A percentile compares a stretch with the other conserved stretches of the same genome.
Evolutionary conservation across 495 filamentous ascomycete genomes (phyloP).

Genomic region (Aspergillus sclerotiicarbonarius): DNA sequence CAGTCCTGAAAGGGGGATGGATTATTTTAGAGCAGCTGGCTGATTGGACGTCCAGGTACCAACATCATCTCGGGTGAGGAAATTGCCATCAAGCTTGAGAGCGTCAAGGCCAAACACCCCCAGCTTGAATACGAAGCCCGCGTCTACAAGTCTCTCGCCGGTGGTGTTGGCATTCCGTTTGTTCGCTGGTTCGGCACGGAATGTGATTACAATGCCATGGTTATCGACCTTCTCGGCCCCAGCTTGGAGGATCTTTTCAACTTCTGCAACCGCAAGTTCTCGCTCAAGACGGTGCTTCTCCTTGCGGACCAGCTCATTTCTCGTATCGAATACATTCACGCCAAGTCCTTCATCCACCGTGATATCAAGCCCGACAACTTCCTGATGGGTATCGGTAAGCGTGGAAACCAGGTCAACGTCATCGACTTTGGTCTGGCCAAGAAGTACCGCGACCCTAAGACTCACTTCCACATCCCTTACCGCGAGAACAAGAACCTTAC

Average conservation of each 20-base stretch:
- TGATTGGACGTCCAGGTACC: conserved; percentile 57
- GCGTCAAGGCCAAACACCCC: conserved; percentile 99
- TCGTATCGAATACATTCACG: conserved; percentile 99
- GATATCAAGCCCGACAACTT: conserved; percentile 99
- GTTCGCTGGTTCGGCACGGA: conserved; percentile 99
- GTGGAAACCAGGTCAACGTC: conserved; percentile 99
- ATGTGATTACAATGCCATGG: conserved; percentile 99
- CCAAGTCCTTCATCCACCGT: conserved; percentile 99
- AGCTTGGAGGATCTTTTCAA: conserved; percentile 99
- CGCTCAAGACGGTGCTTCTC: conserved; percentile 97
- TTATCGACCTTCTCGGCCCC: conserved; percentile 94
- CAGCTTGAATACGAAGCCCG: conserved; percentile 99
- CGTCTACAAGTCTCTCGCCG: conserved; percentile 98
- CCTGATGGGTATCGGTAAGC: conserved; percentile 99
- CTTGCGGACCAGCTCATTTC: conserved; percentile 99
- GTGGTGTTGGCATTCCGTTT: conserved; percentile 98
- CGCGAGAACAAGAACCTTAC: conserved; percentile 99
- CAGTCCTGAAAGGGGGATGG: neutral
- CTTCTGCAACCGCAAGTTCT: conserved; percentile 99
- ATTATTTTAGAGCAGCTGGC: neutral
- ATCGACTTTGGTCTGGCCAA: conserved; percentile 99
- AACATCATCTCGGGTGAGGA: conserved; percentile 99
- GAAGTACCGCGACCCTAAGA: conserved; percentile 99
- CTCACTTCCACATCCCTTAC: conserved; percentile 99
- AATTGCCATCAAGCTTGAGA: conserved; percentile 99